Base-by-base conservation (phyloP, 495 filamentous ascomycete genomes). In the Trypethelium eluteriae region DNA sequence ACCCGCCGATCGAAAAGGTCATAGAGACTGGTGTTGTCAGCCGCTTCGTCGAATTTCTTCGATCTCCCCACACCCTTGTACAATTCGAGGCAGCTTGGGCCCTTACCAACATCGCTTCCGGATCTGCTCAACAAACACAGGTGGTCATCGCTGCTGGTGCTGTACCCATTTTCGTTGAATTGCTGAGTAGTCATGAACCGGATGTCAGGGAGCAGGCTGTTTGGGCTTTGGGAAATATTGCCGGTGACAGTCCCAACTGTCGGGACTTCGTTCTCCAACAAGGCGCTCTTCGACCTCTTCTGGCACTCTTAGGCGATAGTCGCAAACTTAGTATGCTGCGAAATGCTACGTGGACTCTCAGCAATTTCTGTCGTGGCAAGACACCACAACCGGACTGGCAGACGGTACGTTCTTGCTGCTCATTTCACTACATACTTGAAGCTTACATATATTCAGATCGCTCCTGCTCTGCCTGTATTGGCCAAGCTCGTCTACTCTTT, bases 291-390 rank as follows among this genome's bases (percentile, higher is more conserved):
- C 89, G 89, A 72, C 94, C 94, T 44, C 84, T 98, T 47, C 82
- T 98, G 61, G 84, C 82, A 74, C 85, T 98, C 47, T 86, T 98
- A 53, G 94, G 93, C 50, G 95, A 99, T 77, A 96, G 93, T 81
- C 90, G 95, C 72, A 99, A 99, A 84, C 83, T 99, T 62, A 96
- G 92, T 83, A 99, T 99, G 95, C 86, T 99, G 47, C 85, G 95
- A 64, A 99, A 99, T 76, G 95, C 95, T 35, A 98, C 95, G 36
- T 99, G 95, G 95, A 99, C 95, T 35, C 82, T 99, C 63, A 98
- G 95, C 83, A 99, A 99, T 81, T 99, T 99, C 81, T 99, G 95
- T 81, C 93, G 95, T 83, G 95, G 95, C 78, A 99, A 98, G 85
- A 96, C 93, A 3, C 95, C 95, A 46, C 95, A 99, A 79, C 95